Conservation (phyloP, 768 basidiomycete genomes). For the Sporobolomyces phaffii region DNA sequence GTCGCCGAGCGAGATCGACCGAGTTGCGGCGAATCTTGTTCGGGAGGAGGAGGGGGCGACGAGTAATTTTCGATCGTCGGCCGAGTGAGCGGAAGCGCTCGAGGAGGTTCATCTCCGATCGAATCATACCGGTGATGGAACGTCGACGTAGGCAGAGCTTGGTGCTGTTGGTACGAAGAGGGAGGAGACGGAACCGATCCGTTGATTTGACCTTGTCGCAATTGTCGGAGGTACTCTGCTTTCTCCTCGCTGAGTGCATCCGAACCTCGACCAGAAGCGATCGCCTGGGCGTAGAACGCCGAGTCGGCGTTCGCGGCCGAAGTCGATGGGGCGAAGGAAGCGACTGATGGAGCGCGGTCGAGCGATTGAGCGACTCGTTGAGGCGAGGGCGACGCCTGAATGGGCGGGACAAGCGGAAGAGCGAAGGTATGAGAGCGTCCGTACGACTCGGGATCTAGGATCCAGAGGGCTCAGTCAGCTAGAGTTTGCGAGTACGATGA, state of each 20-base stretch:
- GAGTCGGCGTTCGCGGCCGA: conserved; percentile 19
- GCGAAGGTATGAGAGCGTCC: neutral
- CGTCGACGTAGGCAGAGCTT: no score
- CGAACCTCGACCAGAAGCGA: conserved; percentile 6
- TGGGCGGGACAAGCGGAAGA: neutral
- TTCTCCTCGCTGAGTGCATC: conserved; percentile 19
- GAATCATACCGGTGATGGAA: no score
- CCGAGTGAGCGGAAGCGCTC: no score
- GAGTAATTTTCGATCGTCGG: neutral
- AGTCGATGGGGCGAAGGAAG: conserved; percentile 22
- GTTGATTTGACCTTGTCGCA: conserved; percentile 1
- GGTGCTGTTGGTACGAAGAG: neutral
- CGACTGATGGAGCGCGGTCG: conserved; percentile 24
- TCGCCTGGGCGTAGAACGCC: conserved; percentile 17
- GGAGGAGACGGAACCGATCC: neutral
- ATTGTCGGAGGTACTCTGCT: conserved; percentile 23
- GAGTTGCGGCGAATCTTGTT: neutral
- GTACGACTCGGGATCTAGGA: neutral
- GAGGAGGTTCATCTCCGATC: no score
- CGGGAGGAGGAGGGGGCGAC: neutral
- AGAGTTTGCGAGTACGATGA: neutral
- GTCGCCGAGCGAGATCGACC: neutral
- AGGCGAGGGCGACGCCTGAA: neutral
- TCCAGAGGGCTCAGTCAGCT: neutral
- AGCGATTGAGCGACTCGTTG: neutral